A percentile compares a stretch with the other conserved stretches of the same genome.
Evolutionary conservation across 2,329 filamentous ascomycete genomes (phyloP).

Genomic region (Mycocentrospora acerina): DNA sequence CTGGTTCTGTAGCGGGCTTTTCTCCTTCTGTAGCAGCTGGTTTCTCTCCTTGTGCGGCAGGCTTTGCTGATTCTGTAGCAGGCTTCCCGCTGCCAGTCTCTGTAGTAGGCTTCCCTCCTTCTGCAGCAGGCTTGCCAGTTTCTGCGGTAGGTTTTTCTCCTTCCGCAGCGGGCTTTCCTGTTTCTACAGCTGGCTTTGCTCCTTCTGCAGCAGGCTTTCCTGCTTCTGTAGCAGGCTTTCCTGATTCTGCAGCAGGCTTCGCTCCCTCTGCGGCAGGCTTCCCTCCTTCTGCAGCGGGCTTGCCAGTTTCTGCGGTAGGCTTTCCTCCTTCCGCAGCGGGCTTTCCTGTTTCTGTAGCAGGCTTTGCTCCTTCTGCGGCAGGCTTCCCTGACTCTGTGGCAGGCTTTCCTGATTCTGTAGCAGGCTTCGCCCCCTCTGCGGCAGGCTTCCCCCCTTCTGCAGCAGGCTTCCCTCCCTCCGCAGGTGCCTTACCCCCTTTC

Average conservation of each 20-base stretch:
- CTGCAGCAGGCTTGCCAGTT: constrained; percentile 1
- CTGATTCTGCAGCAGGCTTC: constrained; percentile 3
- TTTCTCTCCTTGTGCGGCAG: no score
- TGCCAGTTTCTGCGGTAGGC: no score
- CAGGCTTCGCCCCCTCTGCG: no score
- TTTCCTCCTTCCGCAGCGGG: constrained; percentile 6
- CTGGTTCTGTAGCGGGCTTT: constrained; percentile 5
- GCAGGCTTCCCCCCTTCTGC: constrained; percentile 2
- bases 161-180: constrained; percentile 7
- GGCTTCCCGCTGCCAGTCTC: constrained; percentile 1
- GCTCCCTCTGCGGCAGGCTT: constrained; percentile 7
- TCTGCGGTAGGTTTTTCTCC: constrained; percentile 7
- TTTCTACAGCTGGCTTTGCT: constrained; percentile 5
- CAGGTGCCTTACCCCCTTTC: constrained; percentile 5
- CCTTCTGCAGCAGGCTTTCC: constrained; percentile 5
- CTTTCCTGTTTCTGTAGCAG: constrained; percentile 4
- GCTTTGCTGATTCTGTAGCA: no score
- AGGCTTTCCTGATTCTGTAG: no score
- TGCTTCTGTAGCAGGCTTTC: background rate
- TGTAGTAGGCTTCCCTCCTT: no score
- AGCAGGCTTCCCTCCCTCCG: constrained; percentile 4
- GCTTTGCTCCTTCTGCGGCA: no score
- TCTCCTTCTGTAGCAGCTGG: constrained; percentile 5
- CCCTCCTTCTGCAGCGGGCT: constrained; percentile 4
- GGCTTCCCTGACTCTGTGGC: no score